Conservation (phyloP, 106 monocot genomes). For the Alisma plantagoaquatica region DNA sequence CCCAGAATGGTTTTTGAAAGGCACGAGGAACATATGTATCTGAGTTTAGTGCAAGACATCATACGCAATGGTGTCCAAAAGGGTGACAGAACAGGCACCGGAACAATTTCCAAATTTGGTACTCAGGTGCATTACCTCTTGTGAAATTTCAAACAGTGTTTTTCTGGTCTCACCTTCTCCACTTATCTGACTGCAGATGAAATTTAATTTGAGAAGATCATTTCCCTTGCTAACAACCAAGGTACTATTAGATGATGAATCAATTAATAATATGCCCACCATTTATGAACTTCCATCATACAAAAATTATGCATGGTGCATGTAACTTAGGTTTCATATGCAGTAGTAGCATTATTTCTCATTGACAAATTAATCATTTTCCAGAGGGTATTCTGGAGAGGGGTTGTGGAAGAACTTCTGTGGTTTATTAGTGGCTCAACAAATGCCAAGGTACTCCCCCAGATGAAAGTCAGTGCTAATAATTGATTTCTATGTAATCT, state of each 20-base stretch:
- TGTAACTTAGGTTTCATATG: too few relatives aligned
- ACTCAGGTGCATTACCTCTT: slow-evolving; percentile 48
- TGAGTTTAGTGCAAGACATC: slow-evolving; percentile 72
- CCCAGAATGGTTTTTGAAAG: slow-evolving; percentile 63
- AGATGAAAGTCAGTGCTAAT: background rate
- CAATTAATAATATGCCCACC: too few relatives aligned
- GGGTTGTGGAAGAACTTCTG: slow-evolving; percentile 94
- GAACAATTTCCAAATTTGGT: slow-evolving; percentile 90
- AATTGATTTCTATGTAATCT: too few relatives aligned
- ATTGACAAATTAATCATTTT: slow-evolving; percentile 14
- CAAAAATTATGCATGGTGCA: too few relatives aligned
- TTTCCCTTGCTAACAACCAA: slow-evolving; percentile 96
- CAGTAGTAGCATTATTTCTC: too few relatives aligned
- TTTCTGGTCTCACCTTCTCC: background rate
- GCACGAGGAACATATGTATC: slow-evolving; percentile 80
- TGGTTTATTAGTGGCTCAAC: slow-evolving; percentile 99
- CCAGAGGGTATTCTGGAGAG: slow-evolving; percentile 94
- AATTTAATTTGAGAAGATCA: slow-evolving; percentile 87
- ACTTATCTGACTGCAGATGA: slow-evolving; percentile 39
- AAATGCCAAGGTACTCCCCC: slow-evolving; percentile 76
- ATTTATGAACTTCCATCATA: too few relatives aligned
- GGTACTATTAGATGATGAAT: too few relatives aligned
- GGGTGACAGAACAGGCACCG: slow-evolving; percentile 82
- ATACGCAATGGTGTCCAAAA: slow-evolving; percentile 59
- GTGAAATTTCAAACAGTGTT: background rate